phyloP scores from a whole-genome alignment of 2,329 filamentous ascomycete species.

The Trichoderma atrobrunneum region DNA sequence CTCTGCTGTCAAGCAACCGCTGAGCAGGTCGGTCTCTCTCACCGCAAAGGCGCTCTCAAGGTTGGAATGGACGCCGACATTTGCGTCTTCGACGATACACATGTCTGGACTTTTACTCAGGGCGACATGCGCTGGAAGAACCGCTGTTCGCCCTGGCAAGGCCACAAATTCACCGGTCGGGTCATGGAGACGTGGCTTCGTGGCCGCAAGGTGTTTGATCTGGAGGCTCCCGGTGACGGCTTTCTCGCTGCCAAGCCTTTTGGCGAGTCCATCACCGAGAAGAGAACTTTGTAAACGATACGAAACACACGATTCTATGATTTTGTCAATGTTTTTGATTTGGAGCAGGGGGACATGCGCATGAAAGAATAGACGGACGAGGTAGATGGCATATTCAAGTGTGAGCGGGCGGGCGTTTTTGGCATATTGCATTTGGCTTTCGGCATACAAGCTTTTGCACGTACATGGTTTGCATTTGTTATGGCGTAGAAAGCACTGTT shows the following conservation, averaged over 20 bases:
- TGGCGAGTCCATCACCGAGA: slow-evolving; percentile 60
- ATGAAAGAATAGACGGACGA: neutral
- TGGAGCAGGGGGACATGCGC: neutral
- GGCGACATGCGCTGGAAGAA: slow-evolving; percentile 93
- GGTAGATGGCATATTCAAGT: neutral
- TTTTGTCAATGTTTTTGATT: neutral
- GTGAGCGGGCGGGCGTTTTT: slow-evolving; percentile 5
- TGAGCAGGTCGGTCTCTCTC: slow-evolving; percentile 77
- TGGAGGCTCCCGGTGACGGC: slow-evolving; percentile 52
- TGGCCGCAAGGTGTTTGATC: slow-evolving; percentile 69
- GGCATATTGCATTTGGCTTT: neutral
- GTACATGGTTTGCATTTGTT: neutral
- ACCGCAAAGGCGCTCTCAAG: slow-evolving; percentile 73
- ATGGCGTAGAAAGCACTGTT: neutral
- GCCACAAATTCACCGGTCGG: slow-evolving; percentile 71
- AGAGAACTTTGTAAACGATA: slow-evolving; percentile 42
- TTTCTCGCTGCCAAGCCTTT: slow-evolving; percentile 49
- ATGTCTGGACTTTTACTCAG: slow-evolving; percentile 68
- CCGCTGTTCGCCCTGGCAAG: slow-evolving; percentile 87
- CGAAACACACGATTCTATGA: slow-evolving; percentile 2
- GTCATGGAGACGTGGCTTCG: slow-evolving; percentile 85
- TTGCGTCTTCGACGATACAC: slow-evolving; percentile 85
- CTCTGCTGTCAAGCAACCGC: slow-evolving; percentile 88
- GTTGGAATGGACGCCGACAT: slow-evolving; percentile 84
- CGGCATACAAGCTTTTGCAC: neutral